Evolutionary conservation across 2,329 filamentous ascomycete species (phyloP), one percentile per base, ranked within the genome.

Genomic region (Ophiostoma angusticollis): DNA sequence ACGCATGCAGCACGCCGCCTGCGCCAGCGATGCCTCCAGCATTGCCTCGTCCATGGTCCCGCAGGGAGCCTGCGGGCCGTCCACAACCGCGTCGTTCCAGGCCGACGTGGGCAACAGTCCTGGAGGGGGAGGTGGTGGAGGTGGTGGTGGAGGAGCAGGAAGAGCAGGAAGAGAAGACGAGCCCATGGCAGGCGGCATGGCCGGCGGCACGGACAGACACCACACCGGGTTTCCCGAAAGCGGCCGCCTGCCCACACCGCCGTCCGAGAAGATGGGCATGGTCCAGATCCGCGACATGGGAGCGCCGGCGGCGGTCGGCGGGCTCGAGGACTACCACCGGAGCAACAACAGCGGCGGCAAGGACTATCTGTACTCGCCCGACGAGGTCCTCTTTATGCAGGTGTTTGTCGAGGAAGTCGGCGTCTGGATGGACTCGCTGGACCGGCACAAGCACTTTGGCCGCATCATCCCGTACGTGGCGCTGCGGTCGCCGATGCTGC

Each of bases 361-460:
- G 27, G 72, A 82, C 37, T 84, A 74, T 49, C 67, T 94, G 32
- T 78, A 74, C 47, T 75, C 74, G 4, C 72, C 78, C 9, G 83
- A 93, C 42, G 85, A 94, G 54, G 72, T 91, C 0, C 63, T 80
- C n/a, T 86, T 86, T 54, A 84, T 95, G 80, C 84, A 93, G 56
- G 78, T 86, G 0, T 96, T 93, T 55, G 80, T 93, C 6, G 82
- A 93, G 52, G 82, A 94, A 48, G 84, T 96, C 2, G 86, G 81
- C 1, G 60, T 85, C 3, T 95, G 89, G 85, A 93, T 96, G 84
- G 89, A 95, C 58, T 84, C 78, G 30, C 77, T 95, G 65, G 84
- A 93, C 60, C 70, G 76, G 24, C 70, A 79, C 47, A 89, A 89
- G 60, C 83, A 93, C 63, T 95, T 95, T 56, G 84, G 84, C 18